Conservation (phyloP, 257 asterid species). For the Jaltomata sinuosa region DNA sequence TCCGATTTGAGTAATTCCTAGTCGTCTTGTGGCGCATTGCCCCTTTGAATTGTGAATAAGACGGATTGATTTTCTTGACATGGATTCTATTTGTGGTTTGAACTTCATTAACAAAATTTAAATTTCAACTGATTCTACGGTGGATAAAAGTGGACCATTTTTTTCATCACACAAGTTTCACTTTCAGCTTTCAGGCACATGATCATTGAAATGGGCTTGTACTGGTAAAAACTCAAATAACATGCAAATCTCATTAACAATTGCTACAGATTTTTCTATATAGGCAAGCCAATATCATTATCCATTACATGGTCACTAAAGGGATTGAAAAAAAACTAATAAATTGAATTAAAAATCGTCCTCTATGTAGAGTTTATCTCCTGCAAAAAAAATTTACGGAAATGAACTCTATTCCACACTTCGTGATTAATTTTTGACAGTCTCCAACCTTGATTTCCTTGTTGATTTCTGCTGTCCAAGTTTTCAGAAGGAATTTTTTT, state of each 20-base stretch:
- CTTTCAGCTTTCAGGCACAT: background rate
- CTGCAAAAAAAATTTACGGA: background rate
- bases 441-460: background rate
- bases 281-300: background rate
- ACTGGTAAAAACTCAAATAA: background rate
- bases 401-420: background rate
- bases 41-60: background rate
- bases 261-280: background rate
- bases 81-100: no score
- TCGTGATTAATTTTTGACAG: background rate
- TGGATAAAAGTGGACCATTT: background rate
- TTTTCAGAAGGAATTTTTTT: background rate
- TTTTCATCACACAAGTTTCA: background rate
- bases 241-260: no score
- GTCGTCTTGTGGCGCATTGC: background rate
- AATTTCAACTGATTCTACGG: background rate
- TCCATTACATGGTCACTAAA: background rate
- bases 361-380: background rate
- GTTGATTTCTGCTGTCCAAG: background rate
- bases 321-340: background rate
- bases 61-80: background rate
- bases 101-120: background rate
- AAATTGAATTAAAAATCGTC: background rate
- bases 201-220: background rate
- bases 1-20: background rate